Base-by-base conservation (phyloP, 352 stramenopile species). In the Globisporangium paddicum region DNA sequence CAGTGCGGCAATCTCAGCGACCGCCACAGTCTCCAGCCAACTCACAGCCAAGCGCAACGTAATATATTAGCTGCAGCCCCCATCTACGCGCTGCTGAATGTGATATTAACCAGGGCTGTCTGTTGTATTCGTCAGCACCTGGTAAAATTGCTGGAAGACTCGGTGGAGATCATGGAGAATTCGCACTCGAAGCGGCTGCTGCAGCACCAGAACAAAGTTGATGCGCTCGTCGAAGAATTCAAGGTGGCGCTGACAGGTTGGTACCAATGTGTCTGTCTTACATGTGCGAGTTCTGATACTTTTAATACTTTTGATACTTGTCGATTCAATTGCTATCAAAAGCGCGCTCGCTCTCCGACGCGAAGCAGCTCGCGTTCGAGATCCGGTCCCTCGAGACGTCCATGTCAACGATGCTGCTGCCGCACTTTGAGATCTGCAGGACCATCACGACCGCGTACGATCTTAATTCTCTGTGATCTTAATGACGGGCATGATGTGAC, bases 391-490 rank as follows among this genome's bases (percentile, higher is more conserved):
- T 87, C 45, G 76, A 86, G 55, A 71, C 62, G 47, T 75, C 72
- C 50, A 77, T 81, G 61, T 57, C 58, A 9, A 76, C 51, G 40
- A 79, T 89, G 76, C 58, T 89, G 28, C 37, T 71, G 21, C 70
- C 70, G 0, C 79, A 89, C 38, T 64, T 82, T 42, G 76, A 86
- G 30, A 80, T 82, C 47, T 86, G 74, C 51, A 63, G 62, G 10
- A 82, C 79, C 0, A 86, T 89, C 55, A 67, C 64, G 9, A 82
- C 68, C 26, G 76, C 79, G 79, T 89, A 69, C 38, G 67, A 47
- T n/a, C 9, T 8, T 30, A 8, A 4, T n/a, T 46, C 13, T 8
- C 9, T 2, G 0, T 45, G 23, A 9, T 49, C 2, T 37, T 26
- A 6, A 49, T 34, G 28, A n/a, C 50, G 35, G 1, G 11, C n/a